Evolutionary conservation across 1,284 basidiomycete species (phyloP), one percentile per base, ranked within the genome.

Genomic region (Golubevia pallescens): DNA sequence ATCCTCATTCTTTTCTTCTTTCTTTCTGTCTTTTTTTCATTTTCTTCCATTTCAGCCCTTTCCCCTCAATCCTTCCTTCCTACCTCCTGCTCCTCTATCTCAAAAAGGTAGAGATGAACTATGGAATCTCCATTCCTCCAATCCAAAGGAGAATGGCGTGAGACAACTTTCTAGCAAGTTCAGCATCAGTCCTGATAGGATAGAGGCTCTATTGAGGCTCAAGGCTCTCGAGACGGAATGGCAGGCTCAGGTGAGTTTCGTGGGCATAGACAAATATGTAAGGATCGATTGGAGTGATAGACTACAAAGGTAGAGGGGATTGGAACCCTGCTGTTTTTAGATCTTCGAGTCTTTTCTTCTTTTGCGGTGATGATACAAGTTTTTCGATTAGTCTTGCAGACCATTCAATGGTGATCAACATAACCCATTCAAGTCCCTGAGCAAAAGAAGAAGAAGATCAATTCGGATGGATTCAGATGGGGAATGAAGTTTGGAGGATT

Each of bases 311-410:
- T n/a, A n/a, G n/a, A n/a, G n/a, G n/a, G n/a, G n/a, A n/a, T n/a
- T n/a, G n/a, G n/a, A n/a, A n/a, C n/a, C n/a, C n/a, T n/a, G n/a
- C n/a, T n/a, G n/a, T n/a, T n/a, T 2, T 1, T 28, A 55, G 57
- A 20, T 21, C 42, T 8, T 10, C 60, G 8, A 2, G 14, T 16
- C 48, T n/a, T 38, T 53, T 7, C 16, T 19, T 57, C 58, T n/a
- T n/a, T 57, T 53, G 73, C 68, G 76, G 77, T 77, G 78, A 71
- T 60, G 34, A 57, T 71, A 66, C 52, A 65, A 74, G 70, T 14
- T 57, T 57, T 69, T 74, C 79, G 79, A 79, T 81, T 81, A 81
- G 79, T 81, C 79, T 81, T 81, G 79, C 79, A 79, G 79, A 81
- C 79, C 67, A 63, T 57, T 61, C 62, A 71, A 68, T 38, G 34